Percentiles rank a stretch among this genome's conserved stretches.
Conservation (phyloP, 441 rosid species). For the Adansonia grandidieri region DNA sequence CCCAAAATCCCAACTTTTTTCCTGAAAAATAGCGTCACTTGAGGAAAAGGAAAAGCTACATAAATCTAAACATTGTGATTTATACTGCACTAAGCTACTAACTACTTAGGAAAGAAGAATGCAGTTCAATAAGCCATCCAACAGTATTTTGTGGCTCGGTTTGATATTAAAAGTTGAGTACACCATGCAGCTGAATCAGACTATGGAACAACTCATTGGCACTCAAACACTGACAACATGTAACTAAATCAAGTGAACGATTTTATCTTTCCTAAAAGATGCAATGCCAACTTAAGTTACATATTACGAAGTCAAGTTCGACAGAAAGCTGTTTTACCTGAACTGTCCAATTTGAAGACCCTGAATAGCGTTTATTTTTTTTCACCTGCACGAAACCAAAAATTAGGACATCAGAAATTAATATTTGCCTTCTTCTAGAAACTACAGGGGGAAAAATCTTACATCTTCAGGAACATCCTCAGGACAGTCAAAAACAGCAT, state of each 20-base stretch:
- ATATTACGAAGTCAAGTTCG: background rate
- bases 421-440: background rate
- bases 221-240: background rate
- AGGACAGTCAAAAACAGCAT: slow-evolving; percentile 45
- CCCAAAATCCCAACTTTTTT: background rate
- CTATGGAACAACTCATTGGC: background rate
- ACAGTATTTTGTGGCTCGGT: background rate
- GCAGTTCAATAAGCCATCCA: slow-evolving; percentile 19
- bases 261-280: background rate
- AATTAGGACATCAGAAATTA: background rate
- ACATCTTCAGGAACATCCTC: slow-evolving; percentile 49
- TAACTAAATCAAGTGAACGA: background rate
- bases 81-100: background rate
- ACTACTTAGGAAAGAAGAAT: background rate
- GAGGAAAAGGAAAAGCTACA: background rate
- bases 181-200: background rate
- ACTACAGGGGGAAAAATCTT: slow-evolving; percentile 14
- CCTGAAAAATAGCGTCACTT: background rate
- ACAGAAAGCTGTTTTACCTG: slow-evolving; percentile 26
- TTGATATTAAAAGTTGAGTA: slow-evolving; percentile 12
- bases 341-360: slow-evolving; percentile 49
- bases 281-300: background rate
- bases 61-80: background rate
- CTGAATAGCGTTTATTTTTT: slow-evolving; percentile 43
- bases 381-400: slow-evolving; percentile 32